These are phyloP conservation scores for Penicillium sp. DNA, from an alignment of 2,329 filamentous ascomycete species.

Conservation along the genomic window DNA sequence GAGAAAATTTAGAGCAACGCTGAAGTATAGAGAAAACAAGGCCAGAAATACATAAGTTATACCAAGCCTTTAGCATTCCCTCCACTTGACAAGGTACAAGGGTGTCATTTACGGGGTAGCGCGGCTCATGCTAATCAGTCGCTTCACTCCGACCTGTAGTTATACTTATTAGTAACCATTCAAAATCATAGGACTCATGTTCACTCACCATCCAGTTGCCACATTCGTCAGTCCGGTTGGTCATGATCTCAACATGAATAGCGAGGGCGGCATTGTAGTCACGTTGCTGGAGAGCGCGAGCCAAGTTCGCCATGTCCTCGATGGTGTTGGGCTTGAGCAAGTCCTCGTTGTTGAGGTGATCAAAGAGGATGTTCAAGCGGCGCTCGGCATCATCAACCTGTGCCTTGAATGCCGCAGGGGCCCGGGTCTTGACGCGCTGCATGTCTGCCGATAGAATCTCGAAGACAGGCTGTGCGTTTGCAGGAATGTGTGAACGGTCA, in stretches of 20 bases:
- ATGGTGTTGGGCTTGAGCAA: conserved; percentile 73
- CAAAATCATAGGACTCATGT: not conserved
- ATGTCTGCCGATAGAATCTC: conserved; percentile 81
- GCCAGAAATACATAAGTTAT: conserved; percentile 11
- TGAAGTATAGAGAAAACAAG: conserved; percentile 13
- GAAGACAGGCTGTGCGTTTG: conserved; percentile 72
- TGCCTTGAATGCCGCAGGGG: conserved; percentile 79
- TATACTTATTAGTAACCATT: not conserved
- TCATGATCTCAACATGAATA: conserved; percentile 73
- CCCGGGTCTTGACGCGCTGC: conserved; percentile 81
- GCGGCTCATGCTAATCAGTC: conserved; percentile 26
- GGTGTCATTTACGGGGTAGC: conserved; percentile 20
- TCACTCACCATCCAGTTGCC: conserved; percentile 80
- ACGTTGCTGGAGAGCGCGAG: conserved; percentile 65
- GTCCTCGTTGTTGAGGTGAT: conserved; percentile 95
- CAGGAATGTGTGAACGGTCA: conserved; percentile 85
- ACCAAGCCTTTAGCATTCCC: conserved; percentile 5
- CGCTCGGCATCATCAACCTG: conserved; percentile 95
- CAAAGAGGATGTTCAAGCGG: conserved; percentile 87
- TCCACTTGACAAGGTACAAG: conserved; percentile 1
- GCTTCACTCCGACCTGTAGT: conserved; percentile 25
- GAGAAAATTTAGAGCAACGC: conserved; percentile 11
- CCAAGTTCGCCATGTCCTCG: conserved; percentile 50
- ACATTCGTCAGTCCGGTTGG: conserved; percentile 75
- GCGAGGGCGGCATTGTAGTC: conserved; percentile 67